A percentile compares a stretch with the other conserved stretches of the same genome.
These are phyloP conservation scores for Fagopyrum tataricum DNA, from an alignment of 148 eudicot genomes.

Conservation along the genomic window DNA sequence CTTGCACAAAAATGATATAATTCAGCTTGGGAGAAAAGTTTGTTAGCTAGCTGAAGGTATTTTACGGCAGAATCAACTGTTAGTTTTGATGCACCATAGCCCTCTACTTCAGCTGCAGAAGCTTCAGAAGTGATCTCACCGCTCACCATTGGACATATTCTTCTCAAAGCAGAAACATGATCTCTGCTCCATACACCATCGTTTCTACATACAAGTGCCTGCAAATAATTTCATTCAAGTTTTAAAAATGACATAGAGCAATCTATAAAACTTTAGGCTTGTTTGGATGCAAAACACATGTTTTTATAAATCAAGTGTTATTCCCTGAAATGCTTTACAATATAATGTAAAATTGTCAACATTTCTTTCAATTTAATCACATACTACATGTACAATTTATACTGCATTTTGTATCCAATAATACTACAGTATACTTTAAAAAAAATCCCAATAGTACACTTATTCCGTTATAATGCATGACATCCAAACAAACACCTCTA, in stretches of 20 bases:
- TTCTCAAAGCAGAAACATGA: constrained; percentile 74
- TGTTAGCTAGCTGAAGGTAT: constrained; percentile 95
- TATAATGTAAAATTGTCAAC: too few relatives aligned
- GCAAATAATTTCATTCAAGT: constrained; percentile 14
- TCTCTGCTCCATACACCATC: constrained; percentile 98
- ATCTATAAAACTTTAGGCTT: neutral
- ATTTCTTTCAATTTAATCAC: too few relatives aligned
- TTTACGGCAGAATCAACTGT: constrained; percentile 98
- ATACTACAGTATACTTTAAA: too few relatives aligned
- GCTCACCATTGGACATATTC: constrained; percentile 97
- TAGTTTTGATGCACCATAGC: constrained; percentile 98
- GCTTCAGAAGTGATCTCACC: constrained; percentile 80
- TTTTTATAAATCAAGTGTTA: too few relatives aligned
- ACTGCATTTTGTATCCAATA: too few relatives aligned
- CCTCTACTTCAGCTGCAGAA: constrained; percentile 97
- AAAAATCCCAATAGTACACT: too few relatives aligned
- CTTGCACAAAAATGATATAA: constrained; percentile 93
- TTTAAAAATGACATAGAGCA: neutral
- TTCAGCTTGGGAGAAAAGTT: constrained; percentile 97
- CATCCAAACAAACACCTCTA: neutral
- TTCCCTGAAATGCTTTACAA: too few relatives aligned
- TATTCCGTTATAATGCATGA: too few relatives aligned
- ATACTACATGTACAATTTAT: too few relatives aligned
- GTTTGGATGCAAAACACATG: too few relatives aligned
- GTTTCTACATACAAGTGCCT: constrained; percentile 96